These are phyloP conservation scores for Candida sp. DNA, from an alignment of 1,139 yeast species.

Conservation along the genomic window DNA sequence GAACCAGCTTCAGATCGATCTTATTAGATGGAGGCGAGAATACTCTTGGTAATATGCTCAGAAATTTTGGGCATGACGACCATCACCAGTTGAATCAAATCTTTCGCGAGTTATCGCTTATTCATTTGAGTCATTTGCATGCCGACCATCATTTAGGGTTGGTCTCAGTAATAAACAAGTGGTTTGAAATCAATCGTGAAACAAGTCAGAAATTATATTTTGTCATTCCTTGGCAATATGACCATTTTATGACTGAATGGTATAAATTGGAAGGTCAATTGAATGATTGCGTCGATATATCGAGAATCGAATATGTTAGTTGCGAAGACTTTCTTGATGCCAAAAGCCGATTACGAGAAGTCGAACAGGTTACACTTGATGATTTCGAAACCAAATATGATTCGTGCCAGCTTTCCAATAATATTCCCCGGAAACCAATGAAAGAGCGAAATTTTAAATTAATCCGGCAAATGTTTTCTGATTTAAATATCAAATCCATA, in stretches of 20 bases:
- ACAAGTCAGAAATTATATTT: conserved; percentile 43
- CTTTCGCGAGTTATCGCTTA: conserved; percentile 54
- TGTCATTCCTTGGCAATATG: conserved; percentile 75
- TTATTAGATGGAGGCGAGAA: conserved; percentile 94
- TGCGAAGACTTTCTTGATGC: conserved; percentile 56
- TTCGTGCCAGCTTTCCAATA: conserved; percentile 11
- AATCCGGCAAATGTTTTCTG: conserved; percentile 20
- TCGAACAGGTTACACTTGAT: conserved; percentile 22
- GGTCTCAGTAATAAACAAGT: conserved; percentile 61
- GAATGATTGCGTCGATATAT: conserved; percentile 27
- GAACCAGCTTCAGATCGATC: conserved; percentile 36
- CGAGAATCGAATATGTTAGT: conserved; percentile 53
- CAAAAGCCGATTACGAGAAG: conserved; percentile 21
- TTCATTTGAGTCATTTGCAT: conserved; percentile 87
- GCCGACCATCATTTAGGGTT: conserved; percentile 97
- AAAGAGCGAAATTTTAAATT: conserved; percentile 12
- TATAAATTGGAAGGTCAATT: conserved; percentile 45
- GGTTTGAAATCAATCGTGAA: conserved; percentile 48
- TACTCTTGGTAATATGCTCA: conserved; percentile 68
- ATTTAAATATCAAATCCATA: conserved; percentile 30
- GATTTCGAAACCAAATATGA: conserved; percentile 32
- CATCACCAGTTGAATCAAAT: conserved; percentile 29
- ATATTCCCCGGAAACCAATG: conserved; percentile 17
- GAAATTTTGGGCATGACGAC: conserved; percentile 53
- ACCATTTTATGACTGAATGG: conserved; percentile 72